Evolutionary conservation across 2,329 filamentous ascomycete species (phyloP).

Genomic region (Pseudopyrenochaeta lycopersici): DNA sequence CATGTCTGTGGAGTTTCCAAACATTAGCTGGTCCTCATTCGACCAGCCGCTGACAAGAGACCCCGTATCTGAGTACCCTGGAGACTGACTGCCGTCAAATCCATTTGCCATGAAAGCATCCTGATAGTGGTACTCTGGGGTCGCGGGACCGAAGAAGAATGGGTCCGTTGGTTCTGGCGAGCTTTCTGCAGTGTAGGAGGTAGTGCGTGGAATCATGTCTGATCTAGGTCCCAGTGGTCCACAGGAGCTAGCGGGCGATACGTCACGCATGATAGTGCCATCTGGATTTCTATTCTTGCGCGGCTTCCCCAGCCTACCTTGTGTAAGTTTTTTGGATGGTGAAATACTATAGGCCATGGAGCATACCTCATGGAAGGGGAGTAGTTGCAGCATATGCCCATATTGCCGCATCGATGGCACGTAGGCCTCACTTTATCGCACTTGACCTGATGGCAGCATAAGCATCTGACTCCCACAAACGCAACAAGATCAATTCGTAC

Average conservation of each 20-base stretch:
- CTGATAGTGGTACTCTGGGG: conserved; percentile 46
- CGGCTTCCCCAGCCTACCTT: conserved; percentile 43
- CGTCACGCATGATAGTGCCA: conserved; percentile 45
- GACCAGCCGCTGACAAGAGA: conserved; percentile 41
- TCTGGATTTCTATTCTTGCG: conserved; percentile 49
- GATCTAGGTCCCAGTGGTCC: conserved; percentile 38
- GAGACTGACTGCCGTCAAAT: conserved; percentile 45
- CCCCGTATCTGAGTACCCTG: conserved; percentile 42
- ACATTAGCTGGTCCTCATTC: conserved; percentile 44
- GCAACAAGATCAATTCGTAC: conserved; percentile 9
- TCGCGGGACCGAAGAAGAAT: conserved; percentile 46
- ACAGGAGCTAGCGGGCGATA: conserved; percentile 44
- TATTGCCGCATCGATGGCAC: conserved; percentile 48
- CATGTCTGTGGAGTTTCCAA: conserved; percentile 35
- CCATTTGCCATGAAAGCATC: conserved; percentile 39
- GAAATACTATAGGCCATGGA: background rate
- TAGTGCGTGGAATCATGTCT: conserved; percentile 44
- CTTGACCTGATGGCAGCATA: conserved; percentile 36
- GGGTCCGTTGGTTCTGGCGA: conserved; percentile 48
- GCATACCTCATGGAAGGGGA: conserved; percentile 51
- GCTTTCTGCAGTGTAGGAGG: conserved; percentile 41
- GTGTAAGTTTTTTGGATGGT: conserved; percentile 20
- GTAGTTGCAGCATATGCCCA: conserved; percentile 51
- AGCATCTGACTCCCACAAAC: background rate
- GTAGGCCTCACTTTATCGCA: conserved; percentile 49